Percentiles rank a stretch among this genome's conserved stretches.
phyloP scores from a whole-genome alignment of 805 yeast genomes.

The Peterozyma toletana region DNA sequence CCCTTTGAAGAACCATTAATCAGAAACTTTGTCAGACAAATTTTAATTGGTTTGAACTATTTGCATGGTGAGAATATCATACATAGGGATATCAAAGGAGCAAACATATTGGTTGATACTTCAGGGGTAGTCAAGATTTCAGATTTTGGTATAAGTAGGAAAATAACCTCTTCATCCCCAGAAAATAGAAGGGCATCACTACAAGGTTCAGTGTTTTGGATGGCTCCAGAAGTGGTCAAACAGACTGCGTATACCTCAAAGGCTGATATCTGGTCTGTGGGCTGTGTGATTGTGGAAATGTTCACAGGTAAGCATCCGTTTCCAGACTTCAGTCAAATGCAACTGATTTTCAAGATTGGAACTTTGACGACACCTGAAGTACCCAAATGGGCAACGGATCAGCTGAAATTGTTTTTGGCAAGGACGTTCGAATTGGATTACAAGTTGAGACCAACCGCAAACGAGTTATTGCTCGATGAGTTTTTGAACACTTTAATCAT shows the following conservation, averaged over 20 bases:
- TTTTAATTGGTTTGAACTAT: conserved; percentile 46
- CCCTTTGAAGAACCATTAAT: conserved; percentile 57
- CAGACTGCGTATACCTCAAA: conserved; percentile 86
- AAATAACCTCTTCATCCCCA: conserved; percentile 24
- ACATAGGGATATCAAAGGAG: conserved; percentile 62
- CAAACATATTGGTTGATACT: conserved; percentile 52
- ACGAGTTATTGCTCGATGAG: conserved; percentile 57
- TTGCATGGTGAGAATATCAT: conserved; percentile 51
- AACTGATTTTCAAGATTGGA: conserved; percentile 92
- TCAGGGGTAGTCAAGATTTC: conserved; percentile 57
- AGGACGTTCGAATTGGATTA: conserved; percentile 73
- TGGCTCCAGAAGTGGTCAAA: conserved; percentile 98
- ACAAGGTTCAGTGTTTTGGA: conserved; percentile 97
- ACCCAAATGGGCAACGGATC: conserved; percentile 66
- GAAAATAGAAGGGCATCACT: conserved; percentile 65
- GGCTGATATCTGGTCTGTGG: conserved; percentile 97
- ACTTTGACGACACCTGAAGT: conserved; percentile 74
- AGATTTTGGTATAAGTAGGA: conserved; percentile 62
- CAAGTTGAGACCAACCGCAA: conserved; percentile 66
- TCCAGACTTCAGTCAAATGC: conserved; percentile 93
- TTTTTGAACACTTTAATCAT: conserved; percentile 45
- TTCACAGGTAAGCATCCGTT: conserved; percentile 94
- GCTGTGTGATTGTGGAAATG: conserved; percentile 92
- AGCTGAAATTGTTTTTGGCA: conserved; percentile 57
- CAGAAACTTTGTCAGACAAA: conserved; percentile 47